These are phyloP conservation scores for Lepidium didymum DNA, from an alignment of 345 rosid species.

Conservation along the genomic window DNA sequence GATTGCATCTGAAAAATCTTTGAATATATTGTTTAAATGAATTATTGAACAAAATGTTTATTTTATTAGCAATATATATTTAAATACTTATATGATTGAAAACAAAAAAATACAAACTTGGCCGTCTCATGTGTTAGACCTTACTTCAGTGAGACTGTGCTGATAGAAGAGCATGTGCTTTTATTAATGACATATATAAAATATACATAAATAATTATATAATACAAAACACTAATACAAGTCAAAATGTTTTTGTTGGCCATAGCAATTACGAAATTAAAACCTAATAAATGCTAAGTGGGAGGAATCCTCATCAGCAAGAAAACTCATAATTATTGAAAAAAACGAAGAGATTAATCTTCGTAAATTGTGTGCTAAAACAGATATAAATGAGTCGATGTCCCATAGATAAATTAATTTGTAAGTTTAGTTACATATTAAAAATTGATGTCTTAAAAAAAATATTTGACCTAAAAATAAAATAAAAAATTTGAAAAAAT, in stretches of 20 bases:
- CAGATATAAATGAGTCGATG: background rate
- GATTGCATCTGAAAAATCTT: slow-evolving; percentile 24
- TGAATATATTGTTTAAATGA: background rate
- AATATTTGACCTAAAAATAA: no score
- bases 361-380: background rate
- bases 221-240: background rate
- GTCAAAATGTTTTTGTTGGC: background rate
- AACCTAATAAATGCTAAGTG: slow-evolving; percentile 26
- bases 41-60: background rate
- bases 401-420: no score
- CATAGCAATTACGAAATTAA: slow-evolving; percentile 1
- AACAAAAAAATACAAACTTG: background rate
- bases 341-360: background rate
- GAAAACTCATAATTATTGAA: background rate
- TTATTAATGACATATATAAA: slow-evolving; percentile 20
- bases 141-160: slow-evolving; percentile 29
- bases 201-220: background rate
- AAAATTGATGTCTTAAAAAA: no score
- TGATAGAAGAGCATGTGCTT: slow-evolving; percentile 20
- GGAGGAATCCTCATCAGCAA: slow-evolving; percentile 20
- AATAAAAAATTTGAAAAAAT: no score
- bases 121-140: slow-evolving; percentile 26
- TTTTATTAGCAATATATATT: background rate
- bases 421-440: no score
- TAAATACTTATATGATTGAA: background rate